Evolutionary conservation across 108 stramenopile species (phyloP).

Genomic region (Asterionellopsis glacialis): DNA sequence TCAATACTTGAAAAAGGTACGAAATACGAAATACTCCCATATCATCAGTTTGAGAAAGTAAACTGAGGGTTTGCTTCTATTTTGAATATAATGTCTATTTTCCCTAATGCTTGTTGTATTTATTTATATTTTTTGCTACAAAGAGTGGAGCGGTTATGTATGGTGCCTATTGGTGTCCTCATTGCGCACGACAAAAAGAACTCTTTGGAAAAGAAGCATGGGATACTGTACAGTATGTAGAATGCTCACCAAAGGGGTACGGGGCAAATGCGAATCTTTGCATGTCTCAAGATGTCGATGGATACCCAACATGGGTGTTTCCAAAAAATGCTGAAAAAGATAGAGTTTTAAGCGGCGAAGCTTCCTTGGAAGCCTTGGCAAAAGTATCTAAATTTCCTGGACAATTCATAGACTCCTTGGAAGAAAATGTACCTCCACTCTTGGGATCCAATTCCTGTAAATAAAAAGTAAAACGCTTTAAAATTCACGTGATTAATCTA

Average conservation of each 20-base stretch:
- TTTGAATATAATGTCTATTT: no score
- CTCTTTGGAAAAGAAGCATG: constrained; percentile 80
- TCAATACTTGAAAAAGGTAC: constrained; percentile 20
- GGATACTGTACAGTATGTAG: constrained; percentile 52
- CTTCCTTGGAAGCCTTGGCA: constrained; percentile 31
- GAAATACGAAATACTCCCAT: not conserved
- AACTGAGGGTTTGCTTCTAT: no score
- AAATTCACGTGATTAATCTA: no score
- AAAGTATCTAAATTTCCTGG: constrained; percentile 21
- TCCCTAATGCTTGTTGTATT: not conserved
- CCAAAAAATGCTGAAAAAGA: not conserved
- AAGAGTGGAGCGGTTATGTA: constrained; percentile 59
- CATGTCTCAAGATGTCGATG: constrained; percentile 44
- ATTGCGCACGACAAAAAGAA: constrained; percentile 78
- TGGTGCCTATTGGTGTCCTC: constrained; percentile 87
- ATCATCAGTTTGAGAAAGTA: not conserved
- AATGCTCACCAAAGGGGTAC: constrained; percentile 74
- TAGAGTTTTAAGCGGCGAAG: constrained; percentile 24
- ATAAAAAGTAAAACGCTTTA: not conserved
- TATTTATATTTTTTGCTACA: no score
- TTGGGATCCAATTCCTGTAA: constrained; percentile 16
- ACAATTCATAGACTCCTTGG: constrained; percentile 22
- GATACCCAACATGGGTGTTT: constrained; percentile 70
- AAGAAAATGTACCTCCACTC: constrained; percentile 30
- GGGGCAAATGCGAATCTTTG: constrained; percentile 27